Conservation (phyloP, 2,329 filamentous ascomycete species). For the Laburnicola sp. region DNA sequence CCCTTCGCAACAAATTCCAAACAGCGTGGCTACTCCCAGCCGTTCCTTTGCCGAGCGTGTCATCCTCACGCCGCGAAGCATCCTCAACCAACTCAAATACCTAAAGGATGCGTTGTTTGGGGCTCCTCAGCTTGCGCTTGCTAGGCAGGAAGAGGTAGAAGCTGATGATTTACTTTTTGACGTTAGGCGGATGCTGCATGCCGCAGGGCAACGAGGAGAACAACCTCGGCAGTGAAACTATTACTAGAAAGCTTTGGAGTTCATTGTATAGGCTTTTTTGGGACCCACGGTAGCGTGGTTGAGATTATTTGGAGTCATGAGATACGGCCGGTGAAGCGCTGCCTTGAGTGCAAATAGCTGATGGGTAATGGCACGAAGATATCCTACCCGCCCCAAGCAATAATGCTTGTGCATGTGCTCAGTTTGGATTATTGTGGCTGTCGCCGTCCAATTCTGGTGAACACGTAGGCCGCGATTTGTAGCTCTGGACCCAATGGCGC, state of each 20-base stretch:
- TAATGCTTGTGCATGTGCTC: background rate
- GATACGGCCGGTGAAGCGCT: conserved; percentile 1
- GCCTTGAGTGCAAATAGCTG: background rate
- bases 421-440: conserved; percentile 2
- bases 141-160: conserved; percentile 66
- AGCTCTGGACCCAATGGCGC: conserved; percentile 6
- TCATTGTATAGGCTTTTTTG: background rate
- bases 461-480: background rate
- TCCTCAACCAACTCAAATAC: conserved; percentile 51
- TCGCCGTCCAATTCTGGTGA: background rate
- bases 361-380: background rate
- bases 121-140: conserved; percentile 57
- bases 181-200: conserved; percentile 72
- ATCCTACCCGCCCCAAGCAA: background rate
- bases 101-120: conserved; percentile 62
- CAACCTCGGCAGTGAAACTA: conserved; percentile 4
- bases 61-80: conserved; percentile 50
- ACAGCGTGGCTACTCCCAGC: conserved; percentile 25
- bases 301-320: background rate
- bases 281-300: background rate
- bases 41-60: conserved; percentile 40
- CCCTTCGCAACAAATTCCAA: conserved; percentile 13
- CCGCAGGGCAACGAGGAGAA: conserved; percentile 62
- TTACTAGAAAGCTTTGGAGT: background rate
- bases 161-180: conserved; percentile 81